Percentiles rank a stretch among this genome's conserved stretches.
Evolutionary conservation across 2,329 filamentous ascomycete species (phyloP).

Genomic region (Colletotrichum lindemuthianum): DNA sequence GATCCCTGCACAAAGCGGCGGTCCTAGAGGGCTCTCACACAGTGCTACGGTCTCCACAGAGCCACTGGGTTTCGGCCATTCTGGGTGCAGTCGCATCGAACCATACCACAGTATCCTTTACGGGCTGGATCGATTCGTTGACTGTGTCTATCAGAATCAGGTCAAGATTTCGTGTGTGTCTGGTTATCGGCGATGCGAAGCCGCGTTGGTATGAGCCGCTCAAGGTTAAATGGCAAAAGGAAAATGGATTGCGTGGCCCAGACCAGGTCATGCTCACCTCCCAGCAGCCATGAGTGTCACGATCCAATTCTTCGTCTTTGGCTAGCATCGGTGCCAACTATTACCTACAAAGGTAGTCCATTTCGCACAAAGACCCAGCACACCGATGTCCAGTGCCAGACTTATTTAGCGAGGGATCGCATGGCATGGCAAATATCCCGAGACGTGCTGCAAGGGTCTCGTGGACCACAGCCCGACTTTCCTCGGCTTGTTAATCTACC

Average conservation of each 20-base stretch:
- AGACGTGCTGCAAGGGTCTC: conserved; percentile 30
- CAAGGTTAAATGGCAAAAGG: too few species aligned
- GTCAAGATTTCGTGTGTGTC: background rate
- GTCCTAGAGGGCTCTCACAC: conserved; percentile 17
- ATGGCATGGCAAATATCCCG: conserved; percentile 31
- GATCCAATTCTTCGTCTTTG: too few species aligned
- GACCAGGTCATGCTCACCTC: too few species aligned
- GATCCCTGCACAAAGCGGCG: conserved; percentile 27
- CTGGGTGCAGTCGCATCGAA: conserved; percentile 26
- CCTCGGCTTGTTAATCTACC: conserved; percentile 8
- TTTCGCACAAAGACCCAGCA: too few species aligned
- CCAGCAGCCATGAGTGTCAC: too few species aligned
- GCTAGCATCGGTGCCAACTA: too few species aligned
- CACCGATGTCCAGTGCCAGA: background rate
- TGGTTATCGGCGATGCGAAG: too few species aligned
- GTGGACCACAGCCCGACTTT: conserved; percentile 21
- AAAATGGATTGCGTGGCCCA: too few species aligned
- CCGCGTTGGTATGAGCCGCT: too few species aligned
- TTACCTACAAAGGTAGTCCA: too few species aligned
- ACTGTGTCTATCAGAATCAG: background rate
- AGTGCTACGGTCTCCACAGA: background rate
- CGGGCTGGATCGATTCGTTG: conserved; percentile 15
- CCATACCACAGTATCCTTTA: conserved; percentile 24
- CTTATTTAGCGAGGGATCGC: conserved; percentile 10
- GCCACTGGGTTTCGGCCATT: conserved; percentile 31